Evolutionary conservation across 2,329 filamentous ascomycete genomes (phyloP), one percentile per base, ranked within the genome.

Genomic region (Aquanectria penicillioides): DNA sequence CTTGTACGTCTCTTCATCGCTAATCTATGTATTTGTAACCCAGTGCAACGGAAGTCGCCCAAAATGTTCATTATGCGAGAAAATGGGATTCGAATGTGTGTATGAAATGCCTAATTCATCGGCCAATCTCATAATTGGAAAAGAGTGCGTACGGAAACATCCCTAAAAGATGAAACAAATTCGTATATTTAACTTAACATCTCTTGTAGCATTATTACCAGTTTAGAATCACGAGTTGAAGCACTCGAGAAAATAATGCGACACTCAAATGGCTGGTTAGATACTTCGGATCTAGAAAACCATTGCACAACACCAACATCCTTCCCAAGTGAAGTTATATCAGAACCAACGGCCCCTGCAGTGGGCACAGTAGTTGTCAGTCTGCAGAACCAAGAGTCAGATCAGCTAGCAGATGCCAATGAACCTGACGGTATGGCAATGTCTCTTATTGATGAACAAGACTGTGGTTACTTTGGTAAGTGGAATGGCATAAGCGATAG

Each of bases 401-500:
- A 61, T 12, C 48, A 20, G 11, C 17, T 18, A 13, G 46, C 38
- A 3, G 37, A 31, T 13, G 38, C 48, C 17, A 44, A 34, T 22
- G 52, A 49, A 38, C 58, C 53, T 18, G 59, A 61, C 33, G 54
- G 59, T 1, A 61, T 61, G 59, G 54, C 59, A 5, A 46, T 61
- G 11, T 53, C 54, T 1, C 48, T 61, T 10, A 37, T 57, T 17
- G 43, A 59, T 25, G 59, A 61, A 8, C 38, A 61, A 20, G 59
- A 61, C 28, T 61, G 49, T 31, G 59, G 59, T 5, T 59, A 53
- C 37, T 61, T 61, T 44, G 59, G 59, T 55, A 11, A 31, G 59
- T 25, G 4, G 4, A 17, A 1, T 18, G 29, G 20, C 10, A 6
- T 12, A 11, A 2, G 4, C 40, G 4, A n/a, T 6, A 3, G 15